Percentiles rank a stretch among this genome's conserved stretches.
These are phyloP conservation scores for Acacia confusa DNA, from an alignment of 306 rosid species.

Conservation along the genomic window DNA sequence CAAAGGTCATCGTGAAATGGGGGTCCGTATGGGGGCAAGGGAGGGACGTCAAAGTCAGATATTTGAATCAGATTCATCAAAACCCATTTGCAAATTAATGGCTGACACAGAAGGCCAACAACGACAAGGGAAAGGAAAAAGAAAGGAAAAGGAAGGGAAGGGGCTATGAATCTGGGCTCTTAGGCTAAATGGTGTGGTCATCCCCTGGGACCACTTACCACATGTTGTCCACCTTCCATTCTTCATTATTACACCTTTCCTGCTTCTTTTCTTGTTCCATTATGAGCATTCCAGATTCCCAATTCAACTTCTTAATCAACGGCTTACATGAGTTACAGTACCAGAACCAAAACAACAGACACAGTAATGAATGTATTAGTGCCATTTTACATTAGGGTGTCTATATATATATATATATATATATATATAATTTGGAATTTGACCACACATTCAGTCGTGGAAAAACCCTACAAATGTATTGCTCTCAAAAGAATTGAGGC, in stretches of 20 bases:
- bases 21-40: not conserved
- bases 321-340: not conserved
- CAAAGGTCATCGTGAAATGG: no score
- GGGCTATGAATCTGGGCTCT: not conserved
- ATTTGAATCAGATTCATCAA: conserved; percentile 9
- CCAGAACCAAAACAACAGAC: not conserved
- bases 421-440: not conserved
- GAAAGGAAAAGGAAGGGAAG: not conserved
- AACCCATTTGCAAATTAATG: not conserved
- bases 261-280: not conserved
- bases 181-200: not conserved
- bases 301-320: not conserved
- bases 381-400: not conserved
- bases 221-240: not conserved
- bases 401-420: not conserved
- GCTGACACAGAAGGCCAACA: not conserved
- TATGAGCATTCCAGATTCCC: not conserved
- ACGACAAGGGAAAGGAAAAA: not conserved
- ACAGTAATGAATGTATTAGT: not conserved
- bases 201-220: not conserved
- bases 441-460: not conserved
- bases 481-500: not conserved
- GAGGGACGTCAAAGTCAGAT: not conserved
- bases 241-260: not conserved
- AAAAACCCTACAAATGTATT: not conserved